Base-by-base conservation (phyloP, 2,329 filamentous ascomycete species). In the Fusarium sp. region DNA sequence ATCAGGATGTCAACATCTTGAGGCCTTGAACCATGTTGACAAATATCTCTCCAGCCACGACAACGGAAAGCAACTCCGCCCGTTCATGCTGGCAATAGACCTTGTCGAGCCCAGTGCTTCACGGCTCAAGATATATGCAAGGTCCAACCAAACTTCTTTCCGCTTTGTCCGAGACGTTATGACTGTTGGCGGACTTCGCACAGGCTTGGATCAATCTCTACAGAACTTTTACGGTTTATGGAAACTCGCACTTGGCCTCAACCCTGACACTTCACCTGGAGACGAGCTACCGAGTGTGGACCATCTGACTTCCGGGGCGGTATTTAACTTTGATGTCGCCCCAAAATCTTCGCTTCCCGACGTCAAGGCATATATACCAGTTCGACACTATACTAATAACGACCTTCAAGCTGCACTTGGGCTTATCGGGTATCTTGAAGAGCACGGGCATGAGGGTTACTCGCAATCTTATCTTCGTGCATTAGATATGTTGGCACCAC, bases 1-100 rank as follows among this genome's bases (percentile, higher is more conserved):
- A 6, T n/a, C 28, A 13, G 36, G 28, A 34, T 42, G n/a, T 20
- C 14, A 20, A n/a, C 36, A 22, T 17, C 15, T 50, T 8, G 54
- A 50, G 24, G 28, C 61, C 11, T 30, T 59, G 15, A 5, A 59
- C 2, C 6, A 34, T 13, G 26, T 59, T n/a, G 42, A 63, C 5
- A 18, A 28, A n/a, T 63, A 41, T 18, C 28, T 59, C 12, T 36
- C 28, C 10, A n/a, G n/a, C 6, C 18, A 50, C 20, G 14, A 59
- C 1, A n/a, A 41, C 11, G 61, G 61, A 12, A 26, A 4, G 7
- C 12, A 28, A 5, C 34, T 59, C 5, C 44, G 15, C 6, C 61
- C 61, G 18, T 63, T 63, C 54, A 63, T 63, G 61, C 12, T 50
- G 12, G 61, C 42, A 18, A 63, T 63, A 28, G 54, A 63, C 14